These are phyloP conservation scores for Backusella westeae DNA, from an alignment of 192 early-diverging fungal species.

Conservation along the genomic window DNA sequence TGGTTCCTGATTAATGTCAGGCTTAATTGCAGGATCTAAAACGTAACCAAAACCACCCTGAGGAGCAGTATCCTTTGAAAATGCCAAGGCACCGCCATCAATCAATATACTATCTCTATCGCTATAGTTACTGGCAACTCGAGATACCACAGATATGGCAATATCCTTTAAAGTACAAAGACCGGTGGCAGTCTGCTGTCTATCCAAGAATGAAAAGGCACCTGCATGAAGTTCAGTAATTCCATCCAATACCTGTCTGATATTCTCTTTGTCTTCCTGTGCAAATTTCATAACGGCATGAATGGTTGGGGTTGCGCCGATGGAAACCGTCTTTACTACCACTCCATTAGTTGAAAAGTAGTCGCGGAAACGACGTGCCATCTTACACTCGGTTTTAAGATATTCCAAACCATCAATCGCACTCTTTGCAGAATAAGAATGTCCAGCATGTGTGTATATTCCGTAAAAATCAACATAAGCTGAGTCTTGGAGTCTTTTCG, in stretches of 20 bases:
- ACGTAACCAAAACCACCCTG: constrained; percentile 33
- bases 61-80: constrained; percentile 33
- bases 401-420: constrained; percentile 10
- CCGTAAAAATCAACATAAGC: constrained; percentile 19
- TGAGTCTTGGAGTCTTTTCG: constrained; percentile 22
- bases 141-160: constrained; percentile 26
- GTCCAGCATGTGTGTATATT: constrained; percentile 36
- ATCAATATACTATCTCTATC: constrained; percentile 27
- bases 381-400: constrained; percentile 32
- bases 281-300: constrained; percentile 17
- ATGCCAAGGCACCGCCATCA: constrained; percentile 34
- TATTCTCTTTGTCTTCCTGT: neutral
- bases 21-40: constrained; percentile 4
- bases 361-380: constrained; percentile 16
- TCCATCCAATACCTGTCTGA: constrained; percentile 17
- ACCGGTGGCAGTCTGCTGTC: constrained; percentile 30
- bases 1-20: neutral
- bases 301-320: constrained; percentile 35
- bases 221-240: constrained; percentile 36
- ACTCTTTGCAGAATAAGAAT: constrained; percentile 25
- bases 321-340: constrained; percentile 12
- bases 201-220: constrained; percentile 29
- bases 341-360: constrained; percentile 22
- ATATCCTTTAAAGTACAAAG: constrained; percentile 9
- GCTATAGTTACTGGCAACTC: constrained; percentile 26